Evolutionary conservation across 2,329 filamentous ascomycete species (phyloP), one percentile per base, ranked within the genome.

Genomic region (Chrysosphaeria jannelii): DNA sequence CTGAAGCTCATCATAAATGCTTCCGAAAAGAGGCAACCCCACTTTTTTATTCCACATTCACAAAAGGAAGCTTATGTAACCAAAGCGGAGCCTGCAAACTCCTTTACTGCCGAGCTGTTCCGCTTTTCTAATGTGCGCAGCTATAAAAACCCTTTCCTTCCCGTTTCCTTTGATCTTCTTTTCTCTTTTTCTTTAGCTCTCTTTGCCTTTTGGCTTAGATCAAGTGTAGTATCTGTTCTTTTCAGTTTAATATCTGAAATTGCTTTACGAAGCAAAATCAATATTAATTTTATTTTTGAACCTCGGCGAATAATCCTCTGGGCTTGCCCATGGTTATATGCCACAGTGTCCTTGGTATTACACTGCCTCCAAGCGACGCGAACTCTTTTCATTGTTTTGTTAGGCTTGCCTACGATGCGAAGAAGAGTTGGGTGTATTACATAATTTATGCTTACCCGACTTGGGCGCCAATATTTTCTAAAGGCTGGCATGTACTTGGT

Each of bases 151-250:
- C n/a, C n/a, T n/a, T n/a, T n/a, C 24, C 24, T 17, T 23, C 14
- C 7, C 8, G 20, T 2, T 28, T 29, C 26, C 29, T 31, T 19
- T 25, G 21, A 28, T 29, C 31, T 31, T 28, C 19, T 29, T 43
- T 45, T 46, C 44, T 46, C 47, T 48, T 45, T 50, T 55, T 53
- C 46, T 38, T 45, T 35, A 53, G 48, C 49, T 51, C 47, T 51
- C 49, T 53, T 53, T 51, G 48, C 45, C 45, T 44, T 54, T 55
- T 61, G 56, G 62, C 62, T 72, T 71, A 75, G 69, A 76, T 76
- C 69, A 76, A 74, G 67, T 76, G 67, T 75, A 76, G 69, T 76
- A 76, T 74, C 68, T 75, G 69, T 78, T 79, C 70, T 78, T 76
- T 71, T 75, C 66, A 79, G 71, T 76, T 78, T 79, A 78, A 78